These are phyloP conservation scores for Tetrahymena thermophila DNA, from an alignment of 73 alveolate species.

Conservation along the genomic window DNA sequence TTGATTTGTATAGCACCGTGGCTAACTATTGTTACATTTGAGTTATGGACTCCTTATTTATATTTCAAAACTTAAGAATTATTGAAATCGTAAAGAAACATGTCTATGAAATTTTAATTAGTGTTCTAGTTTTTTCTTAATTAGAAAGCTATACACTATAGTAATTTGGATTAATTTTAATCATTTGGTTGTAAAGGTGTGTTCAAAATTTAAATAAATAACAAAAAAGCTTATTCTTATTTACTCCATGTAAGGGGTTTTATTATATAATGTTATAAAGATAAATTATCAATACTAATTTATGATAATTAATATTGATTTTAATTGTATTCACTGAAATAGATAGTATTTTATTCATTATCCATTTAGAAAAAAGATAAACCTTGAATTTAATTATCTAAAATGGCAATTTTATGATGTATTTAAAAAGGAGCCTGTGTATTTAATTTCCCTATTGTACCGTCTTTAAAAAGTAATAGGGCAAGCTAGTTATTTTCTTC, in stretches of 20 bases:
- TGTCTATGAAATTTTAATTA: background rate
- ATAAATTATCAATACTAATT: background rate
- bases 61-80: background rate
- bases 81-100: background rate
- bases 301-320: background rate
- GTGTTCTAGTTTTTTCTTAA: background rate
- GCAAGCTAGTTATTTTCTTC: background rate
- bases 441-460: background rate
- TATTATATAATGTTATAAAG: no score
- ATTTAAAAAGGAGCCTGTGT: background rate
- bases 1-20: background rate
- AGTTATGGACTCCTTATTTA: background rate
- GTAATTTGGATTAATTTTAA: no score
- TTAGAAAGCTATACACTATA: background rate
- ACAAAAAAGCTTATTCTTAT: background rate
- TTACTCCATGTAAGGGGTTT: background rate
- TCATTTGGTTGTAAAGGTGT: background rate
- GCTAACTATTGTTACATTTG: background rate
- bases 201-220: no score
- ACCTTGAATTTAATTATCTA: background rate
- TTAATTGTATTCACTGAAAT: no score
- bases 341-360: no score
- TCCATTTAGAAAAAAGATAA: background rate
- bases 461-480: background rate
- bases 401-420: background rate